Conservation (phyloP, 1,139 yeast genomes). For the Kodamaea plutei region DNA sequence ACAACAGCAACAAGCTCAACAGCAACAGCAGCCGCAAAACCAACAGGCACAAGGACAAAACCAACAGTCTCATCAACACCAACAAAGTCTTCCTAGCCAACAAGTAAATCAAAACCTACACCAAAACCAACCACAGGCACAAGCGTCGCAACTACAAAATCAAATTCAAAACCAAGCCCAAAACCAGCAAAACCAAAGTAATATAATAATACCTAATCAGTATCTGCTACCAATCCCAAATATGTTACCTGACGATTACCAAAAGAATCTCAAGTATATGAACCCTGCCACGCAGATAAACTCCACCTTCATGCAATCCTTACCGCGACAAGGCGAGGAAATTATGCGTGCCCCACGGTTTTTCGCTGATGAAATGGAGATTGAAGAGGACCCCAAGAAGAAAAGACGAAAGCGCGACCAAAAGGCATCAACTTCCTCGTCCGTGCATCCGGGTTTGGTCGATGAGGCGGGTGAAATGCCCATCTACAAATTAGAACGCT, state of each 20-base stretch:
- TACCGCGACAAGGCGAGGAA: constrained; percentile 2
- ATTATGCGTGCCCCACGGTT: constrained; percentile 4
- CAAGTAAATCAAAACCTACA: constrained; percentile 1
- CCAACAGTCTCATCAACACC: no score
- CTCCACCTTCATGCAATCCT: constrained; percentile 3
- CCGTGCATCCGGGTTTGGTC: not conserved
- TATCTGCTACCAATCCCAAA: constrained; percentile 3
- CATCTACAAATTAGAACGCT: constrained; percentile 32
- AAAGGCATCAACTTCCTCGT: no score
- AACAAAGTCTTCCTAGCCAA: no score
- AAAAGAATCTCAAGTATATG: not conserved
- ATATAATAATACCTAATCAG: no score
- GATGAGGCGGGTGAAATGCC: constrained; percentile 15
- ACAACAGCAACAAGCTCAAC: constrained; percentile 2
- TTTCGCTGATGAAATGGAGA: constrained; percentile 10
- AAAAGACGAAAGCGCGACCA: constrained; percentile 4
- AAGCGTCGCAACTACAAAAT: not conserved
- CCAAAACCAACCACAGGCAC: not conserved
- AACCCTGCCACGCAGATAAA: constrained; percentile 1
- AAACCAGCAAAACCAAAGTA: not conserved
- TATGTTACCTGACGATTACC: constrained; percentile 2
- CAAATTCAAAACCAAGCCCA: not conserved
- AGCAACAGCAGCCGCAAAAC: constrained; percentile 1
- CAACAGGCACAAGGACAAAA: constrained; percentile 2
- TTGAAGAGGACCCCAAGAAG: constrained; percentile 7